phyloP scores from a whole-genome alignment of 2,329 filamentous ascomycete genomes.

The Dothideomycetes sp. region DNA sequence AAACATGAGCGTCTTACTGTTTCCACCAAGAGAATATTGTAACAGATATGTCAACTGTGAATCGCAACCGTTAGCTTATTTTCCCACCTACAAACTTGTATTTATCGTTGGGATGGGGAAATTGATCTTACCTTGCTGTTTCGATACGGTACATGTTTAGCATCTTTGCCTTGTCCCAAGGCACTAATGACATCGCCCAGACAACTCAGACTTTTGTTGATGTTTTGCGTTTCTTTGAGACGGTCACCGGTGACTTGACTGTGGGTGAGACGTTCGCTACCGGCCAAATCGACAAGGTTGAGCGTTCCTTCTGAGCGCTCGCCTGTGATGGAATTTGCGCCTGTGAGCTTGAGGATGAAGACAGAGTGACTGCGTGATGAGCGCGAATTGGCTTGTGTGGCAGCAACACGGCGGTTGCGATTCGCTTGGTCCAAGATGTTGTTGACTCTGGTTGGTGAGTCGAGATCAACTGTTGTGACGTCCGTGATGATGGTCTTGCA shows the following conservation, averaged over 20 bases:
- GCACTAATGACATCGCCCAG: constrained; percentile 91
- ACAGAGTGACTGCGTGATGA: constrained; percentile 93
- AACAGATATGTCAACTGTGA: constrained; percentile 78
- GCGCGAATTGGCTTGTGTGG: constrained; percentile 94
- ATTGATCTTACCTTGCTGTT: constrained; percentile 78
- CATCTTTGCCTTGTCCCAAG: constrained; percentile 69
- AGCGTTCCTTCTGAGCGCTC: constrained; percentile 87
- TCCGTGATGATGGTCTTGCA: constrained; percentile 78
- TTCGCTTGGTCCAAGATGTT: constrained; percentile 70
- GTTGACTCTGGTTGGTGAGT: constrained; percentile 73
- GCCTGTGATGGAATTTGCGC: constrained; percentile 62
- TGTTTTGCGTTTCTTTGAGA: constrained; percentile 89
- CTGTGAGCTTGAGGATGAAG: constrained; percentile 69
- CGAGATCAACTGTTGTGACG: constrained; percentile 64
- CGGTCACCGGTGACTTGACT: constrained; percentile 78
- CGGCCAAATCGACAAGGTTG: constrained; percentile 91
- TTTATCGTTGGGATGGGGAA: too few species aligned
- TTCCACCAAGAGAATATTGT: constrained; percentile 89
- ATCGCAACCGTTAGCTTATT: not conserved
- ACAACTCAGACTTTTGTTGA: constrained; percentile 90
- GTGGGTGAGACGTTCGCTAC: constrained; percentile 82
- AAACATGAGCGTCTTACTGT: constrained; percentile 94
- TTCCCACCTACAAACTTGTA: not conserved
- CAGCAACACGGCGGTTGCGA: constrained; percentile 81
- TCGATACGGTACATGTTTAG: constrained; percentile 75